Evolutionary conservation across 163 green algal genomes (phyloP).

Genomic region (Chlorella variabilis): DNA sequence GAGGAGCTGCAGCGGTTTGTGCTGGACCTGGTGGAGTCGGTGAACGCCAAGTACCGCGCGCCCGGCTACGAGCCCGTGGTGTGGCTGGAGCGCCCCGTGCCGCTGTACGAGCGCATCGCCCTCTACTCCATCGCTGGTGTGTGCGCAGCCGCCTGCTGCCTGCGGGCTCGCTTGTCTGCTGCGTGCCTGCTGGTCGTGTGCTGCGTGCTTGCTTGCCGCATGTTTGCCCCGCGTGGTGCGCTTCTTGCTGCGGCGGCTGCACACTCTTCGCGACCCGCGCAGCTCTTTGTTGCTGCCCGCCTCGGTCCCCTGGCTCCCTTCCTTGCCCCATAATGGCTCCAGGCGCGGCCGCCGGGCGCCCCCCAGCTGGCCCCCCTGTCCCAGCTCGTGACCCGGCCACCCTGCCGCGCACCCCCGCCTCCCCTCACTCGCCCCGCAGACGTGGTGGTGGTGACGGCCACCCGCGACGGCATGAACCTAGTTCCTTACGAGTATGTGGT

Average conservation of each 20-base stretch:
- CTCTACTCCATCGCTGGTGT: constrained; percentile 79
- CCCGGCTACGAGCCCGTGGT: constrained; percentile 82
- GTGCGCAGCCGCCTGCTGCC: background rate
- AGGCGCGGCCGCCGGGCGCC: too few relatives aligned
- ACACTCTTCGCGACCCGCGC: too few relatives aligned
- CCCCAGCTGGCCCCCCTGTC: too few relatives aligned
- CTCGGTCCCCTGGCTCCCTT: background rate
- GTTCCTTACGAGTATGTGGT: constrained; percentile 98
- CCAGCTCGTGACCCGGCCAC: background rate
- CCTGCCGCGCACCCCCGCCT: background rate
- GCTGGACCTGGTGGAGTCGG: constrained; percentile 49
- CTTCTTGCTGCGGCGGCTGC: too few relatives aligned
- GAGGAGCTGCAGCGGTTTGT: constrained; percentile 80
- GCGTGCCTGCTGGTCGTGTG: constrained; percentile 6
- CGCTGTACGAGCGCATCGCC: constrained; percentile 94
- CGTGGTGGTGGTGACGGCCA: constrained; percentile 92
- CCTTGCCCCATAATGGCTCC: background rate
- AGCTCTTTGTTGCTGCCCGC: background rate
- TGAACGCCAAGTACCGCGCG: constrained; percentile 66
- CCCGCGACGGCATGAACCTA: constrained; percentile 98
- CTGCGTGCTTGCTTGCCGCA: background rate
- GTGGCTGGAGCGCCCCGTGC: constrained; percentile 90
- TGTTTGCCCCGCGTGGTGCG: background rate
- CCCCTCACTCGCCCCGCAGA: constrained; percentile 47
- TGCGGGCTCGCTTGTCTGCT: background rate